These are phyloP conservation scores for Erythrophleum ivorense DNA, from an alignment of 331 rosid species.

Conservation along the genomic window DNA sequence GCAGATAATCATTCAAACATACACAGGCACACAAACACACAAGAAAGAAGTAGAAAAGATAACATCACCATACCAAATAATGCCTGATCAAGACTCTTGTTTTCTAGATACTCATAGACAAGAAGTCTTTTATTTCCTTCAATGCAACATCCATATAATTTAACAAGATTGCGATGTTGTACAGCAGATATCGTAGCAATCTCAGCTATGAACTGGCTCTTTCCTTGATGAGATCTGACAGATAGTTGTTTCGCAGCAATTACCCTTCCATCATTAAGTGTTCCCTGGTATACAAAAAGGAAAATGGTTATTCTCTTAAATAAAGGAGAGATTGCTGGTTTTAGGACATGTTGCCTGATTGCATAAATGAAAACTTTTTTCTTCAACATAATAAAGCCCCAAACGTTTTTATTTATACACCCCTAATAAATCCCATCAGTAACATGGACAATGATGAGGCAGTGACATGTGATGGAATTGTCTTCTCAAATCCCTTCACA, in stretches of 20 bases:
- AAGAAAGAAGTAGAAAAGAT: background rate
- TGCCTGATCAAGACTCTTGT: slow-evolving; percentile 84
- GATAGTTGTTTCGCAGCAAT: slow-evolving; percentile 81
- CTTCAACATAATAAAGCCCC: background rate
- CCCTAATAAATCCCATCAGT: background rate
- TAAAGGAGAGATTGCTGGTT: background rate
- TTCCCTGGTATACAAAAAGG: slow-evolving; percentile 55
- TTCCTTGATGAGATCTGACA: slow-evolving; percentile 79
- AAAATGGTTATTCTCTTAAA: background rate
- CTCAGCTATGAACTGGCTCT: slow-evolving; percentile 72
- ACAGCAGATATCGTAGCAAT: slow-evolving; percentile 88
- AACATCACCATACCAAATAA: slow-evolving; percentile 62
- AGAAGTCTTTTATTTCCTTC: slow-evolving; percentile 73
- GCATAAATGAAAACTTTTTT: background rate
- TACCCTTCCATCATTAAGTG: slow-evolving; percentile 69
- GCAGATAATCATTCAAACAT: background rate
- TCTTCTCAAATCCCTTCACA: background rate
- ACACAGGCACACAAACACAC: background rate
- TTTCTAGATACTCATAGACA: slow-evolving; percentile 79
- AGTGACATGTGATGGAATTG: background rate
- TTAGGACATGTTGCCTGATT: background rate
- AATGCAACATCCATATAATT: slow-evolving; percentile 75
- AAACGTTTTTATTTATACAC: background rate
- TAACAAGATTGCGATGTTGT: slow-evolving; percentile 82
- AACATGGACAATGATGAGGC: background rate